Conservation (phyloP, 768 basidiomycete genomes). For the Chalciporus pseudorubinellus region DNA sequence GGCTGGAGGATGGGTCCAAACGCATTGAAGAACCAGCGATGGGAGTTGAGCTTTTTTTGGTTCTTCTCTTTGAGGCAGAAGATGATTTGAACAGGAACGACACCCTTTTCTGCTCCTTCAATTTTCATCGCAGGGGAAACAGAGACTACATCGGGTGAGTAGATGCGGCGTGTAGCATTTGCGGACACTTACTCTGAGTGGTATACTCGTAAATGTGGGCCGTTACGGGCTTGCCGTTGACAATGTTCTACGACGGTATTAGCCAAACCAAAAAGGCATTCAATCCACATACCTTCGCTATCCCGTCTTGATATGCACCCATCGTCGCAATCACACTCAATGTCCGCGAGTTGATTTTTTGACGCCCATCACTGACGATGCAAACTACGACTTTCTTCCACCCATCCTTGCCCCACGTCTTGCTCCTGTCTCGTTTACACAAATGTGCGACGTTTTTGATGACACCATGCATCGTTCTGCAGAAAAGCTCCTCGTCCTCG, state of each 20-base stretch:
- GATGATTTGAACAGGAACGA: conserved; percentile 88
- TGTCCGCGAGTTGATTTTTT: conserved; percentile 82
- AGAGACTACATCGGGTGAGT: conserved; percentile 51
- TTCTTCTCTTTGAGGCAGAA: conserved; percentile 93
- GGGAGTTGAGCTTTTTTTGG: conserved; percentile 95
- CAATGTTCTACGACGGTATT: conserved; percentile 49
- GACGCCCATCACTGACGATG: conserved; percentile 83
- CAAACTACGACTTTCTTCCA: conserved; percentile 99
- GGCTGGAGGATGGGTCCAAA: conserved; percentile 81
- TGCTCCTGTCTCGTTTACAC: conserved; percentile 80
- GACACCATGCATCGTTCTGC: conserved; percentile 92
- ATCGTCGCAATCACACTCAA: conserved; percentile 87
- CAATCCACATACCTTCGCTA: conserved; percentile 64
- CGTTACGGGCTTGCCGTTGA: conserved; percentile 78
- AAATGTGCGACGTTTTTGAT: conserved; percentile 92
- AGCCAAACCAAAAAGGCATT: not conserved
- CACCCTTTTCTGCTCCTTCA: conserved; percentile 73
- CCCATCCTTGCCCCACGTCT: conserved; percentile 96
- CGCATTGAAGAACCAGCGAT: conserved; percentile 94
- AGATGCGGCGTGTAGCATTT: not conserved
- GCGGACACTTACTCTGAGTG: conserved; percentile 61
- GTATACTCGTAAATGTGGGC: conserved; percentile 96
- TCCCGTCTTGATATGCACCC: conserved; percentile 93
- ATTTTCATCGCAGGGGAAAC: conserved; percentile 80
- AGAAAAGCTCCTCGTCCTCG: conserved; percentile 88